These are phyloP conservation scores for Grosmannia serpens DNA, from an alignment of 2,329 filamentous ascomycete species.

Conservation along the genomic window DNA sequence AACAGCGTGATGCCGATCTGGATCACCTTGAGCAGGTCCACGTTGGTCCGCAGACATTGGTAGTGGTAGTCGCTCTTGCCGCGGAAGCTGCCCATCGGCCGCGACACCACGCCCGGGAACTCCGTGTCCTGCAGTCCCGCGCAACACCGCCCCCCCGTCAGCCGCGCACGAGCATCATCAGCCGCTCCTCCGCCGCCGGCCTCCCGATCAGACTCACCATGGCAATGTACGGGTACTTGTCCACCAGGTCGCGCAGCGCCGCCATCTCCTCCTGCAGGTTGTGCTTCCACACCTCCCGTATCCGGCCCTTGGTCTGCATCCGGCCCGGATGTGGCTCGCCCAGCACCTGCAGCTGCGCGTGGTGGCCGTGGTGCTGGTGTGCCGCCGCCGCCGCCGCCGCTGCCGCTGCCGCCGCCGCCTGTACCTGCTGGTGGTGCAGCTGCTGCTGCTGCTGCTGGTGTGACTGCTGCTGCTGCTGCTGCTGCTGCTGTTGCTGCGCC, in stretches of 20 bases:
- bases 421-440: constrained; percentile 20
- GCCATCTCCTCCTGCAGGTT: constrained; percentile 90
- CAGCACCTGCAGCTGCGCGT: constrained; percentile 19
- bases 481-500: constrained; percentile 34
- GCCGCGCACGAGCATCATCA: no score
- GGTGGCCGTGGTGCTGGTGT: constrained; percentile 35
- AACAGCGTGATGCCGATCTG: constrained; percentile 93
- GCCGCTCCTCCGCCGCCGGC: no score
- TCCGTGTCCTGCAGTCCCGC: constrained; percentile 67
- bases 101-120: constrained; percentile 93
- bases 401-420: constrained; percentile 29
- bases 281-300: constrained; percentile 92
- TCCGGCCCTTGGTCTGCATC: constrained; percentile 58
- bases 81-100: constrained; percentile 87
- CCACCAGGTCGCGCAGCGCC: constrained; percentile 67
- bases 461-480: constrained; percentile 45
- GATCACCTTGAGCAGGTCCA: constrained; percentile 94
- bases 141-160: no score
- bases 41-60: constrained; percentile 92
- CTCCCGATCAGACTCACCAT: constrained; percentile 55
- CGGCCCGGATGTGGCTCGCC: constrained; percentile 42
- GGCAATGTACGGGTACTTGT: constrained; percentile 89
- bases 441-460: constrained; percentile 23
- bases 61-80: constrained; percentile 98
- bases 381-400: constrained; percentile 17